Conservation (phyloP, 139 green algal genomes). For the Volvox reticuliferus region DNA sequence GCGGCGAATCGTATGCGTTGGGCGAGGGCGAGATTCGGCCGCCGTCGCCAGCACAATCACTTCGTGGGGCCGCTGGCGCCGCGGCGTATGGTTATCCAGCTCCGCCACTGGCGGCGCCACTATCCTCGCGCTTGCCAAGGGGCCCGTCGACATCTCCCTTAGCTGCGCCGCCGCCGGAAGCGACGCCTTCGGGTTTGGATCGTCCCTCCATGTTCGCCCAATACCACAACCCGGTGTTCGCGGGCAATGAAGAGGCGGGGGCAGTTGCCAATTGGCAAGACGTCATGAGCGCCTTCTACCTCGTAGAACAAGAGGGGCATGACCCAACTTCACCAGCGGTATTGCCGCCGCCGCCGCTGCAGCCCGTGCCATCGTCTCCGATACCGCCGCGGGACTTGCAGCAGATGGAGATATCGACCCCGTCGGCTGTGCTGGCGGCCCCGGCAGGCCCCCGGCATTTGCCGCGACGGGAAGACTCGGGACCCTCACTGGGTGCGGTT, state of each 20-base stretch:
- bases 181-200: conserved; percentile 17
- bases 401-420: background rate
- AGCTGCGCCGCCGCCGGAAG: background rate
- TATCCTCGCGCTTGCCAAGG: background rate
- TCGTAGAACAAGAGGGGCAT: conserved; percentile 21
- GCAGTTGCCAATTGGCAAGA: conserved; percentile 11
- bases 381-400: background rate
- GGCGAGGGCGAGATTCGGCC: background rate
- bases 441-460: background rate
- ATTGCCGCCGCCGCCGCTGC: background rate
- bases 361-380: background rate
- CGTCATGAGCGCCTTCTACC: conserved; percentile 14
- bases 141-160: background rate
- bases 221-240: conserved; percentile 24
- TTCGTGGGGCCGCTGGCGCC: too few relatives aligned
- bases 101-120: too few relatives aligned
- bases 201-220: conserved; percentile 19
- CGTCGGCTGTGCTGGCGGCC: background rate
- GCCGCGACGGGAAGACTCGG: too few relatives aligned
- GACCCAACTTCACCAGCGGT: background rate
- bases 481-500: too few relatives aligned
- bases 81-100: too few relatives aligned
- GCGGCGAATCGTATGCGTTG: background rate
- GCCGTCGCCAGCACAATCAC: too few relatives aligned
- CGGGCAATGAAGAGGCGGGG: background rate